A percentile compares a stretch with the other conserved stretches of the same genome.
phyloP scores from a whole-genome alignment of 768 basidiomycete species.

The Pisolithus tinctorius region DNA sequence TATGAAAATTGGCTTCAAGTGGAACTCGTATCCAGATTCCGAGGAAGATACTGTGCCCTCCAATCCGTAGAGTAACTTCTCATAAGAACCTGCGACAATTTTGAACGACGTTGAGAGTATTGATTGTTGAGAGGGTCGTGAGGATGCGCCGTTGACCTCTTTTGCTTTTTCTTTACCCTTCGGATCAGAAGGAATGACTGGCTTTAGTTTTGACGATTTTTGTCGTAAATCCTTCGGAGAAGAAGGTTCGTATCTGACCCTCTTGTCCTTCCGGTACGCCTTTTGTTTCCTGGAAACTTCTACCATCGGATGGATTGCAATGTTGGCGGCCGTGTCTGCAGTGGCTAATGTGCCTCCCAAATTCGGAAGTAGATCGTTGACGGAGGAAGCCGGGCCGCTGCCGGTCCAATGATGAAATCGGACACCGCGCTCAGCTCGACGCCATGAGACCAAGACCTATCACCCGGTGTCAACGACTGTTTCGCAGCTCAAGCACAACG shows the following conservation, averaged over 20 bases:
- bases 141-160: not conserved
- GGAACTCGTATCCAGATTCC: constrained; percentile 26
- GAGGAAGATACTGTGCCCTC: constrained; percentile 48
- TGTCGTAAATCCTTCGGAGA: not conserved
- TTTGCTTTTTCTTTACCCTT: constrained; percentile 27
- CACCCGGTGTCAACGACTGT: no score
- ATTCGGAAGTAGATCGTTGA: no score
- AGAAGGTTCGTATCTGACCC: constrained; percentile 12
- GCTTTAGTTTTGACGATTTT: not conserved
- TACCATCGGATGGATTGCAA: no score
- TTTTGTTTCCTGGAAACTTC: no score
- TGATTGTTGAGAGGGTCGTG: not conserved
- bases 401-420: no score
- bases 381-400: no score
- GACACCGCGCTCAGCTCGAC: no score
- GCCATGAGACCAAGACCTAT: no score
- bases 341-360: no score
- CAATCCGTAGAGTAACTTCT: constrained; percentile 90
- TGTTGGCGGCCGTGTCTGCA: no score
- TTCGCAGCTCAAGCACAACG: no score
- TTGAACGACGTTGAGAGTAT: constrained; percentile 63
- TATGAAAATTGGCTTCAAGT: constrained; percentile 79
- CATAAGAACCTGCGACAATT: constrained; percentile 89
- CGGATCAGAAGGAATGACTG: not conserved
- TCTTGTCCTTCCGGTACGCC: constrained; percentile 13